phyloP scores from a whole-genome alignment of 78 protist genomes.

The Salpingoeca rosetta region DNA sequence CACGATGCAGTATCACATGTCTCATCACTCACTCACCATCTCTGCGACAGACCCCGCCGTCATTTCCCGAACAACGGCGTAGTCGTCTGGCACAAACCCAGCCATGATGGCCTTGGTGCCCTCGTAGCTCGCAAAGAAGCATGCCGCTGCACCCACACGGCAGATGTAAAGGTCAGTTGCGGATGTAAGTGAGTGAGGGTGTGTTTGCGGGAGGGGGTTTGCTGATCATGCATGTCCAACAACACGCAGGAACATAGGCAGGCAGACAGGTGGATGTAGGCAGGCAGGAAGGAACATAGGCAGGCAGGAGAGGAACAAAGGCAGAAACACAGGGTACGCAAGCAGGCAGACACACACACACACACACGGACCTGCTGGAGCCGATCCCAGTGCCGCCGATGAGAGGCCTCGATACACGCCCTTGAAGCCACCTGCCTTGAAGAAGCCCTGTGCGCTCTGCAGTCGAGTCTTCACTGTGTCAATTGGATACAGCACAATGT shows the following conservation, averaged over 20 bases:
- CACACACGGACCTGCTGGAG: conserved; percentile 8
- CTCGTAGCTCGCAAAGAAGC: conserved; percentile 41
- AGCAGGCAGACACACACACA: not conserved
- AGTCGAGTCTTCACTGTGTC: conserved; percentile 64
- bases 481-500: conserved; percentile 47
- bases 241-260: too few relatives aligned
- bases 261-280: too few relatives aligned
- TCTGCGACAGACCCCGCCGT: not conserved
- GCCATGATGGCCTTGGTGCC: not conserved
- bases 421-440: conserved; percentile 37
- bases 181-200: too few relatives aligned
- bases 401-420: conserved; percentile 49
- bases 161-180: too few relatives aligned
- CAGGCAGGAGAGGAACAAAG: too few relatives aligned
- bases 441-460: conserved; percentile 37
- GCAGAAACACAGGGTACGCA: too few relatives aligned
- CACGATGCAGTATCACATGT: too few relatives aligned
- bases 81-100: too few relatives aligned
- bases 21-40: too few relatives aligned
- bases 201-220: too few relatives aligned
- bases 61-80: not conserved
- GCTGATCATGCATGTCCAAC: too few relatives aligned
- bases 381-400: conserved; percentile 26
- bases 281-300: too few relatives aligned
- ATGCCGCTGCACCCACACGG: conserved; percentile 25